Conservation (phyloP, 2,329 filamentous ascomycete genomes). For the Diaporthe citrichinensis region DNA sequence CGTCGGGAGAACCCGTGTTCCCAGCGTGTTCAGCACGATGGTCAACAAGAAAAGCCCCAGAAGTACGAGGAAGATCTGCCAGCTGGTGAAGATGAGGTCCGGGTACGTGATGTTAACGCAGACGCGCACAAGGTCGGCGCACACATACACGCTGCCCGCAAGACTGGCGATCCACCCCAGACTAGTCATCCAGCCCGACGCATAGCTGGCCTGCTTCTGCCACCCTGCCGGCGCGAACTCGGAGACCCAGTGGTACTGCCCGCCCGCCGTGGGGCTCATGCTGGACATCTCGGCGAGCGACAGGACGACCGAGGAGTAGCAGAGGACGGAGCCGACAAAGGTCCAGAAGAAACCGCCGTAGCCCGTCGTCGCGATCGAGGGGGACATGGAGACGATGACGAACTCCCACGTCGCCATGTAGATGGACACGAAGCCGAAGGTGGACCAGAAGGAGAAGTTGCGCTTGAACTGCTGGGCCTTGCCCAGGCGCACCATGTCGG, state of each 20-base stretch:
- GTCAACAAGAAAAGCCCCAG: slow-evolving; percentile 36
- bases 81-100: slow-evolving; percentile 26
- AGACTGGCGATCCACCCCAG: slow-evolving; percentile 40
- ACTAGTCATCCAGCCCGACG: slow-evolving; percentile 39
- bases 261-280: slow-evolving; percentile 40
- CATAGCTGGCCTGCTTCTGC: slow-evolving; percentile 39
- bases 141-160: slow-evolving; percentile 35
- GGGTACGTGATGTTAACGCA: slow-evolving; percentile 26
- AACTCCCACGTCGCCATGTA: slow-evolving; percentile 48
- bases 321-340: slow-evolving; percentile 42
- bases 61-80: slow-evolving; percentile 38
- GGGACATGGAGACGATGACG: slow-evolving; percentile 43
- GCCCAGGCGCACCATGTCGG: slow-evolving; percentile 39
- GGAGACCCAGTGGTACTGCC: slow-evolving; percentile 41
- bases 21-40: slow-evolving; percentile 36
- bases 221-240: slow-evolving; percentile 36
- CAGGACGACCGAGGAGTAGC: slow-evolving; percentile 43
- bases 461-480: slow-evolving; percentile 44
- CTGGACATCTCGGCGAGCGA: slow-evolving; percentile 39
- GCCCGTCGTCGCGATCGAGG: slow-evolving; percentile 43
- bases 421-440: slow-evolving; percentile 46
- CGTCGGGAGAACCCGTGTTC: slow-evolving; percentile 21
- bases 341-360: slow-evolving; percentile 47
- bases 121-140: slow-evolving; percentile 38
- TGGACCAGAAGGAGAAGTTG: slow-evolving; percentile 43